Evolutionary conservation across 768 basidiomycete species (phyloP), one percentile per base, ranked within the genome.

Genomic region (Psilocybe cubensis): DNA sequence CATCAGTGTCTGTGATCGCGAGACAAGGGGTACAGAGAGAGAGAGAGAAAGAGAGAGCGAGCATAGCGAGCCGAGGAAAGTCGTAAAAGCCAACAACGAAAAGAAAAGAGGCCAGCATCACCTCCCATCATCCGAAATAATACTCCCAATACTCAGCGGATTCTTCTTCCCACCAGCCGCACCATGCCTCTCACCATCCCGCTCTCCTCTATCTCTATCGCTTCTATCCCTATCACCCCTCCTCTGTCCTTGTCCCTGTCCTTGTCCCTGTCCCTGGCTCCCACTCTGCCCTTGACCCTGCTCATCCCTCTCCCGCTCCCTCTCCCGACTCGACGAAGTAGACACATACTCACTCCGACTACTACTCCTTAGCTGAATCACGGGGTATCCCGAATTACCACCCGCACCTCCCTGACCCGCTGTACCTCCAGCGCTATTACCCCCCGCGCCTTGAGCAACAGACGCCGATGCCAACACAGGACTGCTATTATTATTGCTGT

Each of bases 131-230:
- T 84, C 85, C 35, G 84, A 86, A 54, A 88, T 87, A 54, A 89
- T 89, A 63, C 84, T 87, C 53, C 85, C 85, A 60, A 89, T 89
- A 63, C 85, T 87, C 72, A 89, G 65, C 53, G 79, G 81, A 62
- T 86, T 88, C 72, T 84, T 88, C 79, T 87, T 88, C 54, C 57
- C 66, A 42, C 65, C 51, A 47, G 61, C 45, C 63, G 57, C 65
- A 43, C 68, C 23, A 25, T 65, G 57, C 44, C 62, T 57, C 10
- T 62, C 62, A 35, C 47, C 40, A 21, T 62, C 68, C 57, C 66
- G 54, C 0, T 56, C 63, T 44, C 65, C 57, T 56, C 56, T 61
- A 44, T 48, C 41, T 46, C 54, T 49, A 14, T 42, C 54, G 54
- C 43, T 60, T 33, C 40, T 66, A 61, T 31, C 52, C 42, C 63